Percentiles rank a stretch among this genome's conserved stretches.
These are phyloP conservation scores for Alternaria infectoria DNA, from an alignment of 2,329 filamentous ascomycete genomes.

Conservation along the genomic window DNA sequence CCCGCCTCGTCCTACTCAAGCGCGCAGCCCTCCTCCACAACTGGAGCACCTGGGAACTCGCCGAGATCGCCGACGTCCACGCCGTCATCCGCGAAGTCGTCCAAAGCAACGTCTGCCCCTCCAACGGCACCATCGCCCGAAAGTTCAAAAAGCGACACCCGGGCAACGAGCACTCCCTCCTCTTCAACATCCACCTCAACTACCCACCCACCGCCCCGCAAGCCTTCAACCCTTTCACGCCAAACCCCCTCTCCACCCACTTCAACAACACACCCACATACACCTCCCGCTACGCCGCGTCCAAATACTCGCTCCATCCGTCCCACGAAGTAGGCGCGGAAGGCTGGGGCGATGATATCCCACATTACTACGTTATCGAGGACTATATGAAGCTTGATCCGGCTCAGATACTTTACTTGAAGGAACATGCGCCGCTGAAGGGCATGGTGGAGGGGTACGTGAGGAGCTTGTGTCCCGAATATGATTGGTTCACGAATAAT, in stretches of 20 bases:
- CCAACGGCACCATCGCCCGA: slow-evolving; percentile 64
- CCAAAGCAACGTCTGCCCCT: slow-evolving; percentile 65
- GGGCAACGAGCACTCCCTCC: slow-evolving; percentile 55
- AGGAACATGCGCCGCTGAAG: slow-evolving; percentile 62
- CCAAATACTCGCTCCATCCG: slow-evolving; percentile 56
- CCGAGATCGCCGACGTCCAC: slow-evolving; percentile 66
- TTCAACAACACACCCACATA: slow-evolving; percentile 44
- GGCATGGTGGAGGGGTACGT: slow-evolving; percentile 64
- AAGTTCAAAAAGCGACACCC: slow-evolving; percentile 65
- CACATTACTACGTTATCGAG: slow-evolving; percentile 68
- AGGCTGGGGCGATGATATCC: slow-evolving; percentile 69
- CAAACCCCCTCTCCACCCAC: slow-evolving; percentile 41
- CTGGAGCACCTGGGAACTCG: slow-evolving; percentile 62
- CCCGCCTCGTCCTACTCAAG: slow-evolving; percentile 56
- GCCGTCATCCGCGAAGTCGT: slow-evolving; percentile 62
- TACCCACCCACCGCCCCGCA: slow-evolving; percentile 49
- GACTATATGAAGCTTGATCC: slow-evolving; percentile 70
- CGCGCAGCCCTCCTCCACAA: slow-evolving; percentile 65
- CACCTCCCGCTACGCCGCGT: slow-evolving; percentile 50
- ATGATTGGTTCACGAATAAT: slow-evolving; percentile 68
- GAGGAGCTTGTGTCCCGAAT: slow-evolving; percentile 49
- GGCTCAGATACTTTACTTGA: slow-evolving; percentile 63
- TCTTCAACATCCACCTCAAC: slow-evolving; percentile 62
- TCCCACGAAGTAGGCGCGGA: slow-evolving; percentile 62
- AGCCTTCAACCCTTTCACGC: slow-evolving; percentile 41